Conservation (phyloP, 164 flowering plant genomes). For the Cinnamomum chago region DNA sequence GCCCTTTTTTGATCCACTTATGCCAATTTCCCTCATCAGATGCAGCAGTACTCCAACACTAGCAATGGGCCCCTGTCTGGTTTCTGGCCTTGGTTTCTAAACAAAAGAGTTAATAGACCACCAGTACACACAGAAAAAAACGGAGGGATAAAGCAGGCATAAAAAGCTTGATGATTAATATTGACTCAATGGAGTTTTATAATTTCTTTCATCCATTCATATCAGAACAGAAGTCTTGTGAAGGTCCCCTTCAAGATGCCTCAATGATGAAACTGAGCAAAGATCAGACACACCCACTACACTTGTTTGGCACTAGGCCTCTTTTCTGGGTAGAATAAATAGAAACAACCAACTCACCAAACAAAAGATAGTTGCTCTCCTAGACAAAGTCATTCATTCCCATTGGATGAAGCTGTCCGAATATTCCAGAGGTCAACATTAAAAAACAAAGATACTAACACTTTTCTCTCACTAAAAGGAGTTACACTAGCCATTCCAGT, state of each 20-base stretch:
- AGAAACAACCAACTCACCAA: not conserved
- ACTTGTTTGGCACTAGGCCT: not conserved
- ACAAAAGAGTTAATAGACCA: not conserved
- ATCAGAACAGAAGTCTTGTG: not conserved
- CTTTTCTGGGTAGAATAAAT: not conserved
- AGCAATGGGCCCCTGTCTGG: not conserved
- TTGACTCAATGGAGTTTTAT: not conserved
- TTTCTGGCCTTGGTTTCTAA: not conserved
- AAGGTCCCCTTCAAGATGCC: not conserved
- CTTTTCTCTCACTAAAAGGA: not conserved
- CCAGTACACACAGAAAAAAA: not conserved
- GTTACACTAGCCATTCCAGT: not conserved
- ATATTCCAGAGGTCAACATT: not conserved
- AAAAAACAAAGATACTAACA: not conserved
- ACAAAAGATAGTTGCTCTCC: not conserved
- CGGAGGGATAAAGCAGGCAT: not conserved
- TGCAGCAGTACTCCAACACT: not conserved
- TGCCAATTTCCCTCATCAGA: not conserved
- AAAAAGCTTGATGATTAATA: not conserved
- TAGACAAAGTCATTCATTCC: too few species aligned
- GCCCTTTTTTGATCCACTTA: not conserved
- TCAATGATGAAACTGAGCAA: conserved; percentile 1
- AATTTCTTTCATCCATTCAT: not conserved
- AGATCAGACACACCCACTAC: not conserved
- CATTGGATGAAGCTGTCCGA: not conserved